Percentiles rank a stretch among this genome's conserved stretches.
phyloP scores from a whole-genome alignment of 768 basidiomycete species.

The Brasilioporus rufonigricans region DNA sequence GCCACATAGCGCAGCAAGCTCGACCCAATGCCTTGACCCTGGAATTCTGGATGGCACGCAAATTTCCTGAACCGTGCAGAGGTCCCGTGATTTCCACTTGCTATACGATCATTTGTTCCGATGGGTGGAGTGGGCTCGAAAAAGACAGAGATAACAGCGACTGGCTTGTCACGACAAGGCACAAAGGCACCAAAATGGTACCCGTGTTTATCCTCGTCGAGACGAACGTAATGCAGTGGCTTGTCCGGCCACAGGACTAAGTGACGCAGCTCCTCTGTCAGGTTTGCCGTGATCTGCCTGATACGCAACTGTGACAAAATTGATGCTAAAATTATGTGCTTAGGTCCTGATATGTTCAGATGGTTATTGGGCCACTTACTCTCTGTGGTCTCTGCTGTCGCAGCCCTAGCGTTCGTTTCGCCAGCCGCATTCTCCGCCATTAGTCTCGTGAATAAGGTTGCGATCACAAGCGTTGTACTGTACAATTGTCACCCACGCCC shows the following conservation, averaged over 20 bases:
- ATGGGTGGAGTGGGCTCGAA: slow-evolving; percentile 35
- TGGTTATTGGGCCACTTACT: slow-evolving; percentile 10
- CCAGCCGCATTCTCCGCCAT: slow-evolving; percentile 5
- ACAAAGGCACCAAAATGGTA: slow-evolving; percentile 59
- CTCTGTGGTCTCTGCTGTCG: neutral
- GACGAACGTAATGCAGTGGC: slow-evolving; percentile 45
- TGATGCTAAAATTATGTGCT: slow-evolving; percentile 7
- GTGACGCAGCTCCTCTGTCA: slow-evolving; percentile 53
- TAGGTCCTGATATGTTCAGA: neutral
- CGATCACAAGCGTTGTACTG: neutral
- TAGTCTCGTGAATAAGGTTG: slow-evolving; percentile 4
- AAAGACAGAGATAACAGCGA: slow-evolving; percentile 60
- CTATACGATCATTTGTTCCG: slow-evolving; percentile 2
- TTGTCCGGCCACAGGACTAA: slow-evolving; percentile 57
- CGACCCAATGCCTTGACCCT: slow-evolving; percentile 53
- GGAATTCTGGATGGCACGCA: slow-evolving; percentile 50
- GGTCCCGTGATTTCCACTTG: slow-evolving; percentile 2
- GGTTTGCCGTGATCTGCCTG: slow-evolving; percentile 36
- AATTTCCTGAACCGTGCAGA: slow-evolving; percentile 59
- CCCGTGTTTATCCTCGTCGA: slow-evolving; percentile 51
- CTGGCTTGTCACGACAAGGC: slow-evolving; percentile 31
- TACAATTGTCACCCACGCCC: neutral
- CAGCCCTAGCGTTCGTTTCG: slow-evolving; percentile 1
- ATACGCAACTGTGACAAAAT: slow-evolving; percentile 13
- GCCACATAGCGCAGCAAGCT: slow-evolving; percentile 41